Base-by-base conservation (phyloP, 2,329 filamentous ascomycete species). In the Venturia pyrina region DNA sequence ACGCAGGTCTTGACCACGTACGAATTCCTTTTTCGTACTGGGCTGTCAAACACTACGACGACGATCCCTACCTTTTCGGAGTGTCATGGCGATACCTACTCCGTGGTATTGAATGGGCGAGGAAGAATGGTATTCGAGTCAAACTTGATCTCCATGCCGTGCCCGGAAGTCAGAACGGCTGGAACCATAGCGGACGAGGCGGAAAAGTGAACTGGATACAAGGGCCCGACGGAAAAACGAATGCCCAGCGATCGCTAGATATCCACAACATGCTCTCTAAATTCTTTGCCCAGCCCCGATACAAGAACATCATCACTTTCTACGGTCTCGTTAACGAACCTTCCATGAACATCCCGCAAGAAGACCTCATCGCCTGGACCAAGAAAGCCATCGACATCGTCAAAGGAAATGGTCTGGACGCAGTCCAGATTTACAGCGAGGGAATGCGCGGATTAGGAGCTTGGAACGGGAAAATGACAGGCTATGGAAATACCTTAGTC, bases 321-420 rank as follows among this genome's bases (percentile, higher is more conserved):
- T 99, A 98, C 77, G 95, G 95, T 5, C 85, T 98, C 1, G 91
- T 87, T 73, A 99, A 99, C 78, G 95, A 99, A 77, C 95, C 95
- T 1, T 83, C 40, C 43, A 48, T 19, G 70, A 68, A 82, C 60
- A 81, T 99, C 40, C 78, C 87, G 44, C 78, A 84, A 0, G 73
- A 80, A 37, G 83, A 83, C 4, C 93, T 99, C 0, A 79, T 93
- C 3, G 77, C 82, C 62, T 99, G 95, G 95, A 96, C 91, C 0
- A 79, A 84, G 66, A 80, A 87, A 40, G 92, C 90, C 11, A 89
- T 90, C 70, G 78, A 83, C 15, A 78, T 91, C 15, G 85, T 97
- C 48, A 88, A 89, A 63, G 81, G 81, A 48, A 96, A 96, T 77
- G 91, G 91, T 37, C 80, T 96, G 70, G 81, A 81, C 41, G 82